Evolutionary conservation across 2,329 filamentous ascomycete species (phyloP).

Genomic region (Colletotrichum eremochloae): DNA sequence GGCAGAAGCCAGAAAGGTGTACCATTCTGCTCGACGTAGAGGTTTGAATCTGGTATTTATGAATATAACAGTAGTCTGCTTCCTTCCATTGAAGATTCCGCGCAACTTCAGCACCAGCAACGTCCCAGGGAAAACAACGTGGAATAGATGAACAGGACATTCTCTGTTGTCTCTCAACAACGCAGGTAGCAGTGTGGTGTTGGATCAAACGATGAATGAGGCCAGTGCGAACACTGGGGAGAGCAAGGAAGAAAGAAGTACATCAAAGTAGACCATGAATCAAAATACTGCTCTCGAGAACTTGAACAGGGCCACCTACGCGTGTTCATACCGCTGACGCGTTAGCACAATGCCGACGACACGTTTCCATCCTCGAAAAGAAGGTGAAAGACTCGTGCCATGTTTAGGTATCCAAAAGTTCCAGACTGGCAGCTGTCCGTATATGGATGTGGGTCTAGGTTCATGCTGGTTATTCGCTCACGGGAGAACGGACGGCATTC

Average conservation of each 20-base stretch:
- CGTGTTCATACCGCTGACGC: neutral
- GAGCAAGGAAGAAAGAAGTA: neutral
- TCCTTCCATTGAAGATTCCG: too few species aligned
- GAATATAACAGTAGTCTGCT: neutral
- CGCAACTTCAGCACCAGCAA: too few species aligned
- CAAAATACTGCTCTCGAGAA: neutral
- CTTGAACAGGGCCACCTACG: neutral
- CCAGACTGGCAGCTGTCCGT: neutral
- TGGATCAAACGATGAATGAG: neutral
- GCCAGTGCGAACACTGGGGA: neutral
- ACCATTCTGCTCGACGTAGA: neutral
- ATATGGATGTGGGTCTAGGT: neutral
- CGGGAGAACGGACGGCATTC: neutral
- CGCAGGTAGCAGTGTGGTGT: neutral
- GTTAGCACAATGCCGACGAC: neutral
- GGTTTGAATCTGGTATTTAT: too few species aligned
- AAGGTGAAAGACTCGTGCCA: neutral
- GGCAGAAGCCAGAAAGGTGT: too few species aligned
- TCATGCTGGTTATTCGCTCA: neutral
- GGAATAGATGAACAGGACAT: neutral
- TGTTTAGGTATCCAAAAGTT: conserved; percentile 5
- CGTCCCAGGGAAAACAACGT: neutral
- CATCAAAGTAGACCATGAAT: neutral
- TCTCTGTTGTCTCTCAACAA: neutral
- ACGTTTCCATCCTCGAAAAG: neutral